Evolutionary conservation across 306 rosid species (phyloP), one percentile per base, ranked within the genome.

Genomic region (Carpinus viminea): DNA sequence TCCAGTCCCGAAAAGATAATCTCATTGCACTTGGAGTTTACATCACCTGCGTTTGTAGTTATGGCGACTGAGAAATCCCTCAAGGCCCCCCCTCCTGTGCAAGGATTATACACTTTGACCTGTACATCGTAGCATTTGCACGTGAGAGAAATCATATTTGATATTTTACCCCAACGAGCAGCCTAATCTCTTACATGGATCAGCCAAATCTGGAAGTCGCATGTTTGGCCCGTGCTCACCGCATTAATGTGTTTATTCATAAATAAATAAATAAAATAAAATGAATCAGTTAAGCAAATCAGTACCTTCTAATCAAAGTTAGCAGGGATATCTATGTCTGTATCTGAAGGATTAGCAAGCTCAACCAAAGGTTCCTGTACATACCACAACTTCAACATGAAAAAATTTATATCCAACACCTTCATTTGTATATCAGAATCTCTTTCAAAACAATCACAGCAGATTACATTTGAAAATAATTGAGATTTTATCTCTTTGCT

Each of bases 301-400:
- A 41, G 76, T 88, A 88, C 94, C 93, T 87, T 94, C 89, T 91
- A 92, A 83, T 89, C 93, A 72, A 92, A 90, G 88, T 87, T 91
- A 86, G 90, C 85, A 17, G 93, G 88, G 83, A 92, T 87, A 83
- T 92, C 97, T 70, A 91, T 65, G 66, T 95, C 97, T 62, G 91
- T 89, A 84, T 91, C 92, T 13, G 91, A 86, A 52, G 98, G 89
- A 95, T 87, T 89, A 78, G 95, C 74, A 73, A 95, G 93, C 83
- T 95, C 93, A 38, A 72, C 88, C 83, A 92, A 81, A 75, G 95
- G 91, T 80, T 91, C 98, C 98, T 95, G 88, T 57, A 48, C 70
- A 82, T 65, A 81, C 73, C 69, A 86, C 31, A 65, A 83, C 78
- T 75, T 53, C 71, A 53, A 36, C 41, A 15, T 80, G 28, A 80